Evolutionary conservation across 2,329 filamentous ascomycete genomes (phyloP).

Genomic region (Reticulascus tulasneorum): DNA sequence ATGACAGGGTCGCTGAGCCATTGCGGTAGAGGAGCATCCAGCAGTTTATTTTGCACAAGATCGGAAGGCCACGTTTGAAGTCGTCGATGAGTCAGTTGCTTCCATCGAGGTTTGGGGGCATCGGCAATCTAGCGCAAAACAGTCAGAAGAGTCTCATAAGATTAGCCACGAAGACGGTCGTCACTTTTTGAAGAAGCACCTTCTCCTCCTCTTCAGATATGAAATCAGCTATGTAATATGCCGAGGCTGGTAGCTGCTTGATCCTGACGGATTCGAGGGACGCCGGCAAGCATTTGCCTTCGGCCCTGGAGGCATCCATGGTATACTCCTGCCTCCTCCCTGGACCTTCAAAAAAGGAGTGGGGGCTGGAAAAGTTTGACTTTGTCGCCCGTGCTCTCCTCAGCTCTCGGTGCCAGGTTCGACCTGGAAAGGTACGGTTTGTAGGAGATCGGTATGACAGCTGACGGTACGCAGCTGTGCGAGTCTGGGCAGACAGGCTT

Average conservation of each 20-base stretch:
- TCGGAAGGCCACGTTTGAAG: constrained; percentile 88
- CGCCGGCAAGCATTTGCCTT: constrained; percentile 41
- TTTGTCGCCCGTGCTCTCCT: too few species aligned
- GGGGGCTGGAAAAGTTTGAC: too few species aligned
- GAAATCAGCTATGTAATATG: constrained; percentile 86
- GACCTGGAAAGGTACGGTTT: not conserved
- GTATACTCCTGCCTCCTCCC: too few species aligned
- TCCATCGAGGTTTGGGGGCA: constrained; percentile 76
- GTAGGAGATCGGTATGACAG: too few species aligned
- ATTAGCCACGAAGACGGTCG: not conserved
- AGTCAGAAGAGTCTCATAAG: constrained; percentile 4
- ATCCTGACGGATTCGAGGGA: constrained; percentile 52
- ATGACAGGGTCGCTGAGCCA: constrained; percentile 74
- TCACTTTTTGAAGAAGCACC: constrained; percentile 66
- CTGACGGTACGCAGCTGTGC: too few species aligned
- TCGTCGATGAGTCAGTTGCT: constrained; percentile 78
- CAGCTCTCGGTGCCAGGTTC: constrained; percentile 5
- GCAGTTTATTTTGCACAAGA: constrained; percentile 71
- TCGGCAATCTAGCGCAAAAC: constrained; percentile 49
- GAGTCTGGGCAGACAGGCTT: not conserved
- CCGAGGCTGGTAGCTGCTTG: constrained; percentile 52
- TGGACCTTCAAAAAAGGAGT: too few species aligned
- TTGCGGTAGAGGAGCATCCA: constrained; percentile 67
- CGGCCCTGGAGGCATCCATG: too few species aligned
- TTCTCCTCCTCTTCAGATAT: constrained; percentile 72